Evolutionary conservation across 352 stramenopile species (phyloP).

Genomic region (Globisporangium recalcitrans): DNA sequence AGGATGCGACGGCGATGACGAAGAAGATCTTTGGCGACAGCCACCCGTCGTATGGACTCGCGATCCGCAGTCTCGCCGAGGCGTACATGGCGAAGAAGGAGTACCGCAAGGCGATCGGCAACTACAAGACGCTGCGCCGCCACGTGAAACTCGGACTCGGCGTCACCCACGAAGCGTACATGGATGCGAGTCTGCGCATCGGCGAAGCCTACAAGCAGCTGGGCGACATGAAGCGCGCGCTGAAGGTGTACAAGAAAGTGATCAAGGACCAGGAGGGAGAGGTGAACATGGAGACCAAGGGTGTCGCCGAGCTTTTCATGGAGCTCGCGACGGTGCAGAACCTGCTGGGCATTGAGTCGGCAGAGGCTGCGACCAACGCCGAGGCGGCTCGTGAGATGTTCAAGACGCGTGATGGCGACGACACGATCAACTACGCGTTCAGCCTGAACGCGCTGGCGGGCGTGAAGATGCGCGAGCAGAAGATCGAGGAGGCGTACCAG

Average conservation of each 20-base stretch:
- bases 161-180: constrained; percentile 62
- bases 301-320: constrained; percentile 77
- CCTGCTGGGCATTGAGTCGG: constrained; percentile 30
- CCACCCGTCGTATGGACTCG: constrained; percentile 73
- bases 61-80: constrained; percentile 72
- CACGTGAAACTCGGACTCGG: constrained; percentile 65
- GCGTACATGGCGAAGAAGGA: constrained; percentile 74
- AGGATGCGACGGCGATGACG: constrained; percentile 69
- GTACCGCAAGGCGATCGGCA: constrained; percentile 57
- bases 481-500: constrained; percentile 48
- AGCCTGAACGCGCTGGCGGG: constrained; percentile 76
- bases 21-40: constrained; percentile 74
- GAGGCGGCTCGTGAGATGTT: constrained; percentile 53
- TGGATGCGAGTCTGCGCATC: constrained; percentile 67
- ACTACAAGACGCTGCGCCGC: constrained; percentile 67
- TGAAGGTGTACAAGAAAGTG: constrained; percentile 52
- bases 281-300: constrained; percentile 59
- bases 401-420: constrained; percentile 53
- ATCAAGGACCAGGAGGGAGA: constrained; percentile 48
- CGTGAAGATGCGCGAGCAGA: constrained; percentile 63
- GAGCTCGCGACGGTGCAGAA: constrained; percentile 54
- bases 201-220: constrained; percentile 68
- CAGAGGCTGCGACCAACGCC: constrained; percentile 30
- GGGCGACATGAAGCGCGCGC: constrained; percentile 40
- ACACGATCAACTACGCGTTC: constrained; percentile 69